Base-by-base conservation (phyloP, 805 yeast genomes). In the Pichia nakasei region DNA sequence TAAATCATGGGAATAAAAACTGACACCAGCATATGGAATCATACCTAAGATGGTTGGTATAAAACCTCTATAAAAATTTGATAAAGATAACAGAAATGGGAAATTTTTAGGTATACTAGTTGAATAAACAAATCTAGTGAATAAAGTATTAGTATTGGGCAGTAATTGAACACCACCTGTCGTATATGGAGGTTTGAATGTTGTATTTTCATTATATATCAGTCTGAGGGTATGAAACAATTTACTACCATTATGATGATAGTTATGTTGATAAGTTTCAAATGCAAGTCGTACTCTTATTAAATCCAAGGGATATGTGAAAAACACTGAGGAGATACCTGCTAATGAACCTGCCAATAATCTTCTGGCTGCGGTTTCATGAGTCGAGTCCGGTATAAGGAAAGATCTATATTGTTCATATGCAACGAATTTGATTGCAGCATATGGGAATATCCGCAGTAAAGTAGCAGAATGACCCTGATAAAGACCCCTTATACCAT, bases 1-100 rank as follows among this genome's bases (percentile, higher is more conserved):
- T 45, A 80, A 60, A 65, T 93, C 98, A 63, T 93, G 97, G 4
- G 96, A 85, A 65, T 88, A 85, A 57, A 93, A 93, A 4, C 96
- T 85, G 4, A 91, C 97, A 11, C 98, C 98, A 1, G 98, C 98
- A 60, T 93, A 93, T 1, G 98, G 98, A 20, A 93, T 72, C 95
- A 93, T 89, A 11, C 98, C 98, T 35, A 89, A 55, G 37, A 93
- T 80, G 0, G 98, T 93, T 18, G 98, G 96, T 8, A 84, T 76
- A 63, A 91, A 93, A 2, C 98, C 98, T 46, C 97, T 72, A 65
- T 91, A 93, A 61, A 89, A 93, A 65, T 89, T 91, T 42, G 76
- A 65, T 12, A 75, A 45, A 6, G 73, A 61, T 35, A 64, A 60
- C 8, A 62, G 36, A 31, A 47, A 52, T 51, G 49, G 54, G 52